Evolutionary conservation across 139 green algal genomes (phyloP).

Genomic region (Eudorina sp.): DNA sequence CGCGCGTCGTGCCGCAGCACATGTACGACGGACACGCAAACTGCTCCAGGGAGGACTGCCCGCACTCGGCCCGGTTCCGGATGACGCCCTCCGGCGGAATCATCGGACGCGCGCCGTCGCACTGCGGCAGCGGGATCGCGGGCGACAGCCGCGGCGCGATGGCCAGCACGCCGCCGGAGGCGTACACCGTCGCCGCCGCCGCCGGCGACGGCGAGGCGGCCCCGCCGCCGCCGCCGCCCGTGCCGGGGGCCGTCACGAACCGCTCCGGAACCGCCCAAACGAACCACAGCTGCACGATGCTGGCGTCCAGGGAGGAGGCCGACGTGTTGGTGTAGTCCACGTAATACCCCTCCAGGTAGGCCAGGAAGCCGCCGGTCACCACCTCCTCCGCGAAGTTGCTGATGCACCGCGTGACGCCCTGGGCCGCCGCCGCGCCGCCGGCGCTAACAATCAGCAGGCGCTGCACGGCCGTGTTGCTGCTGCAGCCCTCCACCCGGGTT

Average conservation of each 20-base stretch:
- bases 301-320: not conserved
- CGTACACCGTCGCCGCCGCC: not conserved
- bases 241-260: not conserved
- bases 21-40: slow-evolving; percentile 39
- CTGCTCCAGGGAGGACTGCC: not conserved
- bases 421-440: not conserved
- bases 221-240: not conserved
- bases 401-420: slow-evolving; percentile 26
- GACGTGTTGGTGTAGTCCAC: not conserved
- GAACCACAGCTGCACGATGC: slow-evolving; percentile 18
- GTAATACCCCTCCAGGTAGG: slow-evolving; percentile 8
- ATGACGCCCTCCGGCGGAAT: not conserved
- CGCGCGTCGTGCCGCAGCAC: slow-evolving; percentile 34
- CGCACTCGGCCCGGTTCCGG: slow-evolving; percentile 17
- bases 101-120: not conserved
- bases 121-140: not conserved
- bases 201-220: not conserved
- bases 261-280: slow-evolving; percentile 21
- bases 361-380: slow-evolving; percentile 17
- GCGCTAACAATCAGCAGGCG: slow-evolving; percentile 11
- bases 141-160: slow-evolving; percentile 6
- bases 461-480: not conserved
- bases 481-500: slow-evolving; percentile 33
- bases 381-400: slow-evolving; percentile 30
- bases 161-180: not conserved